Base-by-base conservation (phyloP, 164 flowering plant genomes). In the Stephania yunnanensis region DNA sequence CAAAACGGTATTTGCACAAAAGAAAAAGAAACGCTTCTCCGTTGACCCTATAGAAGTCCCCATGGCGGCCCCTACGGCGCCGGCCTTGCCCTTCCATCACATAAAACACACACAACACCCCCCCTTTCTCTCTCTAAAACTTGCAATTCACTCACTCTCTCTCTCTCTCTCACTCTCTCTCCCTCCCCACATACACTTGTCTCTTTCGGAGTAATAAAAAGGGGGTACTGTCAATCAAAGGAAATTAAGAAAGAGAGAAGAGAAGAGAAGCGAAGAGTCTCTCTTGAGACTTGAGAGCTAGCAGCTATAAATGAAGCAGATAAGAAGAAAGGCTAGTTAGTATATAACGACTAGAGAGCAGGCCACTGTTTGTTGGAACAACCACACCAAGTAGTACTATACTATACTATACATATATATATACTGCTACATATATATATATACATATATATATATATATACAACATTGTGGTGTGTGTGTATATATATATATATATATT, bases 61-160 rank as follows among this genome's bases (percentile, higher is more conserved):
- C 77, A 84, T 86, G 90, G 91, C 90, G 91, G 88, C 88, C 92
- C 91, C 93, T 85, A 82, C 90, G 89, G 85, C 91, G 87, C 83
- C 85, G 90, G 89, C 86, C 88, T 86, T 86, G 89, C 84, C 77
- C 80, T 82, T 80, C 74, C 77, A 31, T 31, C 68, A 55, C 75
- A 20, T 52, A 53, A 29, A 58, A 67, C 63, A 46, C 68, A 71
- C 42, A 48, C 70, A 36, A 67, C 44, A 52, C 36, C 52, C 72
- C 31, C 69, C 70, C 73, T 61, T 31, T 17, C 71, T 48, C 61
- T 53, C 78, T 67, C 77, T 69, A 80, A 36, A 36, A 36, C 42
- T 36, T 36, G 42, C 42, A 36, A 36, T 36, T 36, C 25, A n/a
- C n/a, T 25, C 25, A 25, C 25, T 25, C 25, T 25, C 25, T 25